Conservation (phyloP, 805 yeast genomes). For the Ogataea minuta region DNA sequence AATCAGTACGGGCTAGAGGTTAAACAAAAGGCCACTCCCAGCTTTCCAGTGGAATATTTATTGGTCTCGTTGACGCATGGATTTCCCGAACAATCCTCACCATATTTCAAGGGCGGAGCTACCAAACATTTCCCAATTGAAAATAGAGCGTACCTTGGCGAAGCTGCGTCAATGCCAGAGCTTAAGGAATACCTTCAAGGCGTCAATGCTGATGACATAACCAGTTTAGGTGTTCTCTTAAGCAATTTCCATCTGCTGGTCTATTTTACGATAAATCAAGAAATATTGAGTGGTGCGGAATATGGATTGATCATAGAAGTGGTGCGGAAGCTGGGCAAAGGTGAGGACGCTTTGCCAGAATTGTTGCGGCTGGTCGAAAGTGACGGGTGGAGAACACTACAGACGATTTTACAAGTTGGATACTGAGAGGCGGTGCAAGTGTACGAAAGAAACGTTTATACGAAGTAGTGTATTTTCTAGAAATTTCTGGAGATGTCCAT, state of each 20-base stretch:
- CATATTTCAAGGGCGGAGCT: conserved; percentile 45
- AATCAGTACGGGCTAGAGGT: conserved; percentile 89
- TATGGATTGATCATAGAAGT: conserved; percentile 46
- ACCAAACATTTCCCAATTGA: conserved; percentile 63
- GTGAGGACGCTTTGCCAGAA: conserved; percentile 35
- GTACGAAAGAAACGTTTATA: no score
- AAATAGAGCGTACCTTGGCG: conserved; percentile 74
- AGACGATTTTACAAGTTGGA: conserved; percentile 43
- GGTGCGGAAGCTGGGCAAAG: conserved; percentile 40
- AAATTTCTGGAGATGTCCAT: conserved; percentile 16
- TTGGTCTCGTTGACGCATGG: conserved; percentile 90
- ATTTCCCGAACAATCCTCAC: conserved; percentile 65
- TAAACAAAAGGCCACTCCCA: conserved; percentile 85
- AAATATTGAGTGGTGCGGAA: conserved; percentile 58
- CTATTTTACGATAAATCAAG: conserved; percentile 50
- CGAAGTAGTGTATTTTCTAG: conserved; percentile 18
- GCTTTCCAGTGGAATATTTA: conserved; percentile 88
- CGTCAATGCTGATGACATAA: conserved; percentile 24
- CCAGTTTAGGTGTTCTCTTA: conserved; percentile 23
- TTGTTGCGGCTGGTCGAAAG: conserved; percentile 50
- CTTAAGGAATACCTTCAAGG: conserved; percentile 48
- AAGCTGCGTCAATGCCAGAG: conserved; percentile 61
- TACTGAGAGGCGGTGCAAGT: conserved; percentile 6
- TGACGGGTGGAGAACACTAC: conserved; percentile 82
- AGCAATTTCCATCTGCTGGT: conserved; percentile 78